Evolutionary conservation across 345 rosid species (phyloP).

Genomic region (Schrenkiella parvula): DNA sequence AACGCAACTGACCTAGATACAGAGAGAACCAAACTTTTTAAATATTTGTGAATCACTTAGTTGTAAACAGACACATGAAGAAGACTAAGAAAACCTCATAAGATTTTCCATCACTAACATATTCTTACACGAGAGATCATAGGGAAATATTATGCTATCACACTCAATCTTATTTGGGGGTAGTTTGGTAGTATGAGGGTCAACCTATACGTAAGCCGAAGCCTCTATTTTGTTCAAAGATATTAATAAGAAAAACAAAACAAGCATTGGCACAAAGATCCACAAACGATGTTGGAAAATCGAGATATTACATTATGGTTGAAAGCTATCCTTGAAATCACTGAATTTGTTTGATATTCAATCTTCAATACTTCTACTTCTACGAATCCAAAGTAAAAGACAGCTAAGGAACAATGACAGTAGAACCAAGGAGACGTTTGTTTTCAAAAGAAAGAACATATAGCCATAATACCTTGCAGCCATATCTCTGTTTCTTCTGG

Average conservation of each 20-base stretch:
- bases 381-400: slow-evolving; percentile 2
- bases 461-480: slow-evolving; percentile 40
- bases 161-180: background rate
- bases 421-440: background rate
- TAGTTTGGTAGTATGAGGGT: background rate
- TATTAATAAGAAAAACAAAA: background rate
- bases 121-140: background rate
- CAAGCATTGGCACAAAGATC: background rate
- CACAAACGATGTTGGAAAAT: background rate
- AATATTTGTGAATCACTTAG: slow-evolving; percentile 7
- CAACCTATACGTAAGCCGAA: background rate
- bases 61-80: slow-evolving; percentile 1
- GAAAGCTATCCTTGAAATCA: background rate
- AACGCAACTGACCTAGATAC: slow-evolving; percentile 44
- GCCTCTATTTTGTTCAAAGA: background rate
- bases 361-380: background rate
- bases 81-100: background rate
- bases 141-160: background rate
- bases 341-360: background rate
- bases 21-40: background rate
- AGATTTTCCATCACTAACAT: background rate
- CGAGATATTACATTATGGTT: background rate
- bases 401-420: background rate
- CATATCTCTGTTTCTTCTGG: slow-evolving; percentile 42
- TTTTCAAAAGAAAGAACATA: background rate